These are phyloP conservation scores for Streptanthus diversifolius DNA, from an alignment of 345 rosid species.

Conservation along the genomic window DNA sequence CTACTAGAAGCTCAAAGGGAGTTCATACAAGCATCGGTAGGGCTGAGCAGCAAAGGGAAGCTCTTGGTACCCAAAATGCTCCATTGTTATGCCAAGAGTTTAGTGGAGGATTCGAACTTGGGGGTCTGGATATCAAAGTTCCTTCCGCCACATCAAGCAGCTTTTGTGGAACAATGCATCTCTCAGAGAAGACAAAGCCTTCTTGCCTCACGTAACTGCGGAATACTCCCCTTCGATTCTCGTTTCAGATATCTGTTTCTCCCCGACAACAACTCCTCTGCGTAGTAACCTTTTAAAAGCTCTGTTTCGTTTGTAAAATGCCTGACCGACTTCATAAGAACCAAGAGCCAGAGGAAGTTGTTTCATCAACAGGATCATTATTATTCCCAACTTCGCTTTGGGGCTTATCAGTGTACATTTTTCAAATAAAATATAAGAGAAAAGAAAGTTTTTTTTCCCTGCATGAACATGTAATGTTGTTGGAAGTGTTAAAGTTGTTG, in stretches of 20 bases:
- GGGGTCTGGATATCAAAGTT: constrained; percentile 83
- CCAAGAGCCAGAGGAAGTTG: neutral
- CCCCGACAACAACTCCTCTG: constrained; percentile 33
- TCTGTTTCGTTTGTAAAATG: constrained; percentile 13
- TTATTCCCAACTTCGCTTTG: neutral
- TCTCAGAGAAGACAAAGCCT: constrained; percentile 66
- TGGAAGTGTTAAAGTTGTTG: neutral
- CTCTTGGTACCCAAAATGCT: constrained; percentile 83
- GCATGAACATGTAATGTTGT: neutral
- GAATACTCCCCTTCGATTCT: constrained; percentile 77
- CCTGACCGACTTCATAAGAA: constrained; percentile 15
- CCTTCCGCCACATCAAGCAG: constrained; percentile 77
- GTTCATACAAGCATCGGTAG: constrained; percentile 74
- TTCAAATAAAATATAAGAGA: neutral
- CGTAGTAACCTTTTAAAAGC: neutral
- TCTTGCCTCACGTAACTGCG: constrained; percentile 65
- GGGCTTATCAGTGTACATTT: constrained; percentile 7
- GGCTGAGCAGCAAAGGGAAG: constrained; percentile 86
- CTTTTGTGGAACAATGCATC: constrained; percentile 79
- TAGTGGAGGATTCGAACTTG: constrained; percentile 69
- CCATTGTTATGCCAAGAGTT: constrained; percentile 70
- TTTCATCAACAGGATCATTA: neutral
- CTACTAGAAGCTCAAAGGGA: constrained; percentile 75
- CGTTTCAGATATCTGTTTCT: constrained; percentile 76
- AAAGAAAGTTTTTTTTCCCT: neutral